Conservation (phyloP, 257 asterid genomes). For the Pogostemon cablin region DNA sequence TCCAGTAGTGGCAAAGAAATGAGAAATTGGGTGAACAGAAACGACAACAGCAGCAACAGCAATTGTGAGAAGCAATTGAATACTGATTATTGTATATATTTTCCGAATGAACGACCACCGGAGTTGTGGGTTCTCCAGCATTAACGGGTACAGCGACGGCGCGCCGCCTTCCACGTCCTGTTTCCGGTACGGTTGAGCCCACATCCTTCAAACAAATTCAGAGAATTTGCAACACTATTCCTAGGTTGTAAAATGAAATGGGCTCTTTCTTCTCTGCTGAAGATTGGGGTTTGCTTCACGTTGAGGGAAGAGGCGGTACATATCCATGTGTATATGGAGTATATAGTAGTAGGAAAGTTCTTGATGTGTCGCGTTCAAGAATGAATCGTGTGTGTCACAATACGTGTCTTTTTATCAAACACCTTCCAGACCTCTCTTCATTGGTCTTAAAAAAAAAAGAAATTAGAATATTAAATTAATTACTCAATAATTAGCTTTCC, state of each 20-base stretch:
- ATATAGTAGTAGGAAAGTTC: constrained; percentile 29
- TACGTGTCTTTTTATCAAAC: constrained; percentile 31
- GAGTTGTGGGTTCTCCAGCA: constrained; percentile 70
- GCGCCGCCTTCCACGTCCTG: constrained; percentile 61
- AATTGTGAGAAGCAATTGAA: constrained; percentile 68
- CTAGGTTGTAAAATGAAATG: background rate
- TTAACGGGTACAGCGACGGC: constrained; percentile 57
- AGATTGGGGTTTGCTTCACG: constrained; percentile 13
- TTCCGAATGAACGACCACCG: constrained; percentile 87
- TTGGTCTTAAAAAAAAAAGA: background rate
- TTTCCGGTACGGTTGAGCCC: constrained; percentile 48
- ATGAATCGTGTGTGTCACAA: background rate
- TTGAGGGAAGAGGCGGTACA: constrained; percentile 5
- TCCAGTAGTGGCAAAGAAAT: constrained; percentile 52
- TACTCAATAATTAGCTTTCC: too few relatives aligned
- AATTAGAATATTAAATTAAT: too few relatives aligned
- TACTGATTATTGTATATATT: constrained; percentile 54
- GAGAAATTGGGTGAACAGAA: constrained; percentile 48
- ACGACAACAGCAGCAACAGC: constrained; percentile 68
- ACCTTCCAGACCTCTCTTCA: constrained; percentile 36
- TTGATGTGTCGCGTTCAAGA: constrained; percentile 29
- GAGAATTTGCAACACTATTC: background rate
- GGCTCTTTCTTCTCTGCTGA: background rate
- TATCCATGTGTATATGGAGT: background rate
- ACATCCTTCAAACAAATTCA: constrained; percentile 34